Evolutionary conservation across 2,329 filamentous ascomycete genomes (phyloP).

Genomic region (Sporothrix mexicana): DNA sequence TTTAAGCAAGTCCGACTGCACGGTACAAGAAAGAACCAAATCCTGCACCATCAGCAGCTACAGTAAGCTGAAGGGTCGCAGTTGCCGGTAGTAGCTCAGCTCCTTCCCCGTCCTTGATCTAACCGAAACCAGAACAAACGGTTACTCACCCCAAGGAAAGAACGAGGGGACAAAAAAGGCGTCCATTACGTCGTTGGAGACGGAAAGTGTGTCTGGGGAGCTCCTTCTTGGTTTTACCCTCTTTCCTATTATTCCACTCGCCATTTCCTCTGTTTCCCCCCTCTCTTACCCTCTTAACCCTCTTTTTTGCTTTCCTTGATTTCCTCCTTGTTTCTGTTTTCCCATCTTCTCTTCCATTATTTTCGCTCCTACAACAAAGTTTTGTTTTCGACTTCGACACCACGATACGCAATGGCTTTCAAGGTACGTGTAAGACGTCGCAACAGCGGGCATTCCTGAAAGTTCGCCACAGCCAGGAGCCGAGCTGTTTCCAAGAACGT

Average conservation of each 20-base stretch:
- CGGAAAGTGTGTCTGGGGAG: slow-evolving; percentile 9
- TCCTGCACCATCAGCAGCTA: not conserved
- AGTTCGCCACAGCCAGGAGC: not conserved
- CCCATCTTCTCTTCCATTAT: not conserved
- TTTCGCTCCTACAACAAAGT: not conserved
- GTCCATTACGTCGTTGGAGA: slow-evolving; percentile 23
- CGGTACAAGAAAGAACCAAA: not conserved
- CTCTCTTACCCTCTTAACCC: not conserved
- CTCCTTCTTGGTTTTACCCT: not conserved
- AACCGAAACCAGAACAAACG: not conserved
- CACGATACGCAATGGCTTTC: not conserved
- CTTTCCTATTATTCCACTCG: slow-evolving; percentile 3
- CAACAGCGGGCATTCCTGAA: not conserved
- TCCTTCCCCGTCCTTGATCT: slow-evolving; percentile 2
- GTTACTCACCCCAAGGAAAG: not conserved
- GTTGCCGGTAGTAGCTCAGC: not conserved
- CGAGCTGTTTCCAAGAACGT: no score
- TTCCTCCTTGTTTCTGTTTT: not conserved
- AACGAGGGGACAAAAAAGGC: not conserved
- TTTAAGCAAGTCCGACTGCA: not conserved
- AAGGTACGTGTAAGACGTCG: not conserved
- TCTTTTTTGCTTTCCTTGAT: not conserved
- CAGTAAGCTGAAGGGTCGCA: not conserved
- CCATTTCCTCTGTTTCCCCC: not conserved
- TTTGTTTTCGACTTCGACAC: no score